Conservation (phyloP, 257 asterid genomes). For the Euphrasia confusa region DNA sequence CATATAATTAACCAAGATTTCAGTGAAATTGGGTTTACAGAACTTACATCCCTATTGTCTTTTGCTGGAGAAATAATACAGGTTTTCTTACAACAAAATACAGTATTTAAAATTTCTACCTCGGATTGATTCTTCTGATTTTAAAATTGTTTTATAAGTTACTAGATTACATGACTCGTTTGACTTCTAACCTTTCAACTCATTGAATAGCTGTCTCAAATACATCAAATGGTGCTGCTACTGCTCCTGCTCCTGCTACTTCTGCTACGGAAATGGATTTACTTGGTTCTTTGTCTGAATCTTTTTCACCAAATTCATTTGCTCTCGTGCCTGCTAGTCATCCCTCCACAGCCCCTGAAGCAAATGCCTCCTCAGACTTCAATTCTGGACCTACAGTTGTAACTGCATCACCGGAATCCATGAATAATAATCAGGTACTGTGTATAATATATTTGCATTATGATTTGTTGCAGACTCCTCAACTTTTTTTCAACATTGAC, state of each 20-base stretch:
- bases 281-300: constrained; percentile 67
- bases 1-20: neutral
- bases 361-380: constrained; percentile 35
- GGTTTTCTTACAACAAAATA: neutral
- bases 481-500: neutral
- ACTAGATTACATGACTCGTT: constrained; percentile 17
- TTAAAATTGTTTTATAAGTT: neutral
- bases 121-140: neutral
- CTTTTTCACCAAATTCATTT: constrained; percentile 53
- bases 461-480: constrained; percentile 3
- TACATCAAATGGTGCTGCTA: constrained; percentile 34
- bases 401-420: constrained; percentile 41
- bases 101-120: neutral
- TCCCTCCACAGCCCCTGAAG: constrained; percentile 39
- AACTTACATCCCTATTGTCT: neutral
- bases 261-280: constrained; percentile 60
- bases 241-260: constrained; percentile 30
- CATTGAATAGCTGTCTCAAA: constrained; percentile 48
- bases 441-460: constrained; percentile 6
- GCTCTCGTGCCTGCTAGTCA: constrained; percentile 64
- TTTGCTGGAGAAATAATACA: neutral
- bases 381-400: constrained; percentile 40
- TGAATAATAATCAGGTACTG: constrained; percentile 52
- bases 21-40: neutral
- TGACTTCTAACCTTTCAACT: constrained; percentile 14